phyloP scores from a whole-genome alignment of 1,284 basidiomycete genomes.

The Agroathelia rolfsii region DNA sequence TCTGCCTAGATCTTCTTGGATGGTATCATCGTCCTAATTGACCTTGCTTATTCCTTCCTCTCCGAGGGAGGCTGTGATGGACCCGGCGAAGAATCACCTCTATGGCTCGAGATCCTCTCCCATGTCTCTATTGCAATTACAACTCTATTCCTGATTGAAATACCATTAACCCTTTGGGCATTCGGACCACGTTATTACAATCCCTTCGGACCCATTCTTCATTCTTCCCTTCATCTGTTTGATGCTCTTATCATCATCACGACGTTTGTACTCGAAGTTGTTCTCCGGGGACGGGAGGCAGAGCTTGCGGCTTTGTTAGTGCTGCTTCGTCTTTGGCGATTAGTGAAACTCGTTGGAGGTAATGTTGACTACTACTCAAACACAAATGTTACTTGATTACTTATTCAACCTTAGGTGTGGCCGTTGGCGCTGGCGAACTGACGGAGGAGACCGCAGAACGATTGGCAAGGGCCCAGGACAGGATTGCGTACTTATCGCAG shows the following conservation, averaged over 20 bases:
- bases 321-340: constrained; percentile 65
- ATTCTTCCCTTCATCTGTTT: constrained; percentile 57
- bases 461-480: constrained; percentile 35
- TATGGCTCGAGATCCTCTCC: constrained; percentile 54
- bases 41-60: constrained; percentile 60
- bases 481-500: constrained; percentile 33
- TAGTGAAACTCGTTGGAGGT: constrained; percentile 74
- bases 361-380: constrained; percentile 13
- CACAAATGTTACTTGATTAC: constrained; percentile 1
- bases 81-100: constrained; percentile 34
- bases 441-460: constrained; percentile 41
- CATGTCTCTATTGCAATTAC: constrained; percentile 60
- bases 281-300: constrained; percentile 52
- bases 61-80: constrained; percentile 38
- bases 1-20: constrained; percentile 49
- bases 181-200: constrained; percentile 50
- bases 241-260: constrained; percentile 61
- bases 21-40: constrained; percentile 54
- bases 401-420: constrained; percentile 39
- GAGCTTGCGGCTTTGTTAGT: constrained; percentile 64
- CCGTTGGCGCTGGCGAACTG: constrained; percentile 65
- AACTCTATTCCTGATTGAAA: constrained; percentile 65
- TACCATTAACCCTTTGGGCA: constrained; percentile 57
- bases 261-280: constrained; percentile 64
- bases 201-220: constrained; percentile 40